Conservation (phyloP, 2,329 filamentous ascomycete genomes). For the Arthrobotrys megalospora region DNA sequence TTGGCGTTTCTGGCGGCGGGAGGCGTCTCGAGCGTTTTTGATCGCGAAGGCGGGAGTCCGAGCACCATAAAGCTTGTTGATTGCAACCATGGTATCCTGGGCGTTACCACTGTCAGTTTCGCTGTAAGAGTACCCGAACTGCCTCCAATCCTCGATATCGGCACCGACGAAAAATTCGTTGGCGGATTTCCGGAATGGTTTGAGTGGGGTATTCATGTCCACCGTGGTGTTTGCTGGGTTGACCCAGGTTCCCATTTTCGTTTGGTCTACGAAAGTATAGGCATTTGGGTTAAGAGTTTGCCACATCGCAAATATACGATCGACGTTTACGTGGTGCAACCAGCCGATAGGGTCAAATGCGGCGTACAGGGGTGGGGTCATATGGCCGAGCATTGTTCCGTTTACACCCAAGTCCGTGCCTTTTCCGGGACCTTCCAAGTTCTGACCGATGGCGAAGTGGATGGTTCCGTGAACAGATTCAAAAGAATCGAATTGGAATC, state of each 20-base stretch:
- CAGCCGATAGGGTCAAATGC: constrained; percentile 78
- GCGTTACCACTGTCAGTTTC: constrained; percentile 71
- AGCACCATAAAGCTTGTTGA: constrained; percentile 30
- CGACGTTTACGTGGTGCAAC: constrained; percentile 78
- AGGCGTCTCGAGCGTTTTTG: constrained; percentile 19
- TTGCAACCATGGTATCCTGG: constrained; percentile 26
- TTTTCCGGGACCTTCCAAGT: background rate
- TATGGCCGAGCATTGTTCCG: constrained; percentile 18
- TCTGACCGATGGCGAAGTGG: constrained; percentile 35
- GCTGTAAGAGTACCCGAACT: constrained; percentile 82
- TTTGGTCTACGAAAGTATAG: constrained; percentile 14
- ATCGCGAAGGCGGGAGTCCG: constrained; percentile 28
- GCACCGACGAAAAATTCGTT: constrained; percentile 51
- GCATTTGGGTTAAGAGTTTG: constrained; percentile 69
- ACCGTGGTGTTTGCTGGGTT: constrained; percentile 39
- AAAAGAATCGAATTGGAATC: constrained; percentile 24
- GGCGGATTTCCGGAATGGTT: constrained; percentile 61
- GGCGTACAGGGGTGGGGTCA: constrained; percentile 78
- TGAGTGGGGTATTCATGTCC: constrained; percentile 60
- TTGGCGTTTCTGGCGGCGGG: constrained; percentile 24
- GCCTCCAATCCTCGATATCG: constrained; percentile 67
- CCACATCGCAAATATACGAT: constrained; percentile 82
- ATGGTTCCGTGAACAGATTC: constrained; percentile 39
- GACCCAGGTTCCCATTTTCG: constrained; percentile 25
- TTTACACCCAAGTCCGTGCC: background rate